Percentiles rank a stretch among this genome's conserved stretches.
phyloP scores from a whole-genome alignment of 2,329 filamentous ascomycete species.

The Clonostachys rhizophaga region DNA sequence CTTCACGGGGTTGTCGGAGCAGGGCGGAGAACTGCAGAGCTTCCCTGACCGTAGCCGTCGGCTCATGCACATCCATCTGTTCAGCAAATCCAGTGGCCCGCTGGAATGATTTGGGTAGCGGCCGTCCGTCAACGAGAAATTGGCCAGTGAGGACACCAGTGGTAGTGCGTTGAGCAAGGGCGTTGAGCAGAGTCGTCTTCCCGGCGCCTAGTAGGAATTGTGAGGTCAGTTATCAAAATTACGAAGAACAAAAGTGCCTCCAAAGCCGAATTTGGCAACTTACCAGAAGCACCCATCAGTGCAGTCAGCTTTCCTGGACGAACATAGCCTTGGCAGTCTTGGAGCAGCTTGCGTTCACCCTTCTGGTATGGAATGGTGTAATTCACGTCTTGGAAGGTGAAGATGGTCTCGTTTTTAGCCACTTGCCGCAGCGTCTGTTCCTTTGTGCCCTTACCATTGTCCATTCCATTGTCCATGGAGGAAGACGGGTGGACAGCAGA shows the following conservation, averaged over 20 bases:
- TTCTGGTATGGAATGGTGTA: conserved; percentile 51
- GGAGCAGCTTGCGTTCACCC: conserved; percentile 63
- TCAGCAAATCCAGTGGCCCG: conserved; percentile 69
- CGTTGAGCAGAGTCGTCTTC: conserved; percentile 72
- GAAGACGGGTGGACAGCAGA: conserved; percentile 1
- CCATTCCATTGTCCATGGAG: conserved; percentile 59
- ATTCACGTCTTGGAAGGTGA: conserved; percentile 47
- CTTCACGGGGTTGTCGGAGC: conserved; percentile 54
- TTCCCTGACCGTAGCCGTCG: conserved; percentile 62
- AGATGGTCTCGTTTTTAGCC: conserved; percentile 55
- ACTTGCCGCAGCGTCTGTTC: conserved; percentile 37
- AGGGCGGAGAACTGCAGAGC: conserved; percentile 62
- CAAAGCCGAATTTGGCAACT: conserved; percentile 3
- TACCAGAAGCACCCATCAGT: conserved; percentile 60
- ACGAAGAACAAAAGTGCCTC: neutral
- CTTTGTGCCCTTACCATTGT: conserved; percentile 13
- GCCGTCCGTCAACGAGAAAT: conserved; percentile 72
- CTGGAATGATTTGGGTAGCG: conserved; percentile 71
- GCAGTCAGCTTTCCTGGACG: conserved; percentile 77
- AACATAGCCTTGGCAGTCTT: conserved; percentile 79
- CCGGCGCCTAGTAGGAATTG: conserved; percentile 37
- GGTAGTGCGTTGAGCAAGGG: conserved; percentile 68
- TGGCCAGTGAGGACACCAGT: conserved; percentile 74
- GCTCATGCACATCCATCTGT: conserved; percentile 64
- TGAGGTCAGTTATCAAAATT: neutral